These are phyloP conservation scores for maize (Zea mays) DNA, from an alignment of 176 grass and related monocot species.

Conservation along the genomic window DNA sequence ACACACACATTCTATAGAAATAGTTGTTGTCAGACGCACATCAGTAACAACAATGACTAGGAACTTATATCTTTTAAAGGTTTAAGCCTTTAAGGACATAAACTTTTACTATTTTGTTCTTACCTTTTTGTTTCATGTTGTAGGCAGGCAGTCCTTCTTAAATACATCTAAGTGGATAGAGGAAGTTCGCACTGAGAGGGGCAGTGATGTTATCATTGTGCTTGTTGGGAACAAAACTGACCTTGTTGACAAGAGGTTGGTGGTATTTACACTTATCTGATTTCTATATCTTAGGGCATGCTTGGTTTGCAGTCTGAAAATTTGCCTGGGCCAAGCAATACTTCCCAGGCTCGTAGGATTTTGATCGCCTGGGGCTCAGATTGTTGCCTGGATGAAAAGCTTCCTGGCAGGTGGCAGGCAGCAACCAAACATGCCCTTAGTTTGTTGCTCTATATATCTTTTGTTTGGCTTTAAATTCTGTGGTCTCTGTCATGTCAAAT, in stretches of 20 bases:
- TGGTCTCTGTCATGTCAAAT: background rate
- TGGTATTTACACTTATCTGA: conserved; percentile 15
- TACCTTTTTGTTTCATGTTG: conserved; percentile 29
- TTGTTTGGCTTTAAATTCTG: conserved; percentile 12
- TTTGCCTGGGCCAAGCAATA: no score
- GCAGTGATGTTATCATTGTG: conserved; percentile 99
- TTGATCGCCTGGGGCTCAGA: no score
- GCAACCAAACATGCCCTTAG: no score
- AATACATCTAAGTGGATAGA: conserved; percentile 99
- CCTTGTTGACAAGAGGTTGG: conserved; percentile 97
- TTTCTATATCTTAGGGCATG: background rate
- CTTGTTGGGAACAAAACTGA: conserved; percentile 99
- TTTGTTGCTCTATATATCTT: background rate
- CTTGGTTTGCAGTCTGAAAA: no score
- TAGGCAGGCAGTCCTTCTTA: conserved; percentile 94
- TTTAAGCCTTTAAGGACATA: background rate
- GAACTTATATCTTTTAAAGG: background rate
- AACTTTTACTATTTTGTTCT: background rate
- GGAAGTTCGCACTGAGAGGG: conserved; percentile 94
- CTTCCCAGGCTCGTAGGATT: no score
- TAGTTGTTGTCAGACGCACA: conserved; percentile 9
- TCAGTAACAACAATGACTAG: background rate
- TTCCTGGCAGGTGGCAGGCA: no score
- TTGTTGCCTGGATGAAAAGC: no score
- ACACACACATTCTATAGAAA: background rate